Evolutionary conservation across 441 rosid genomes (phyloP).

Genomic region (Theobroma grandiflorum): DNA sequence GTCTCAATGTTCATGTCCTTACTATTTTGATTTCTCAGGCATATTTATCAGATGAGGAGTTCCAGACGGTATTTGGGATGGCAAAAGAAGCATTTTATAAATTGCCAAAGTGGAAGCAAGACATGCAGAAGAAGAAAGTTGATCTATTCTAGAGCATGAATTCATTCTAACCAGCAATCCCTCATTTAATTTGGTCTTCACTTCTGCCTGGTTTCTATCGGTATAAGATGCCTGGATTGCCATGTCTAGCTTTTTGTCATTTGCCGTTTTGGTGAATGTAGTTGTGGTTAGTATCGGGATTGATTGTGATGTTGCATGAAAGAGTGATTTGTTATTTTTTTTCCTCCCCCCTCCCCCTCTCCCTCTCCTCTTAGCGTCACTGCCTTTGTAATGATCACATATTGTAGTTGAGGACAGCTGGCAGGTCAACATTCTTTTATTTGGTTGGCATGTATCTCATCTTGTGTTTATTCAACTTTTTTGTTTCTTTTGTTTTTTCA

Average conservation of each 20-base stretch:
- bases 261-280: conserved; percentile 36
- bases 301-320: conserved; percentile 52
- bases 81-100: conserved; percentile 68
- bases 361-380: conserved; percentile 21
- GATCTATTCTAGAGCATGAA: conserved; percentile 73
- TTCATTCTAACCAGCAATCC: conserved; percentile 22
- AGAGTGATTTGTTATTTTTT: conserved; percentile 45
- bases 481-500: background rate
- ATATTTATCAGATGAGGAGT: conserved; percentile 89
- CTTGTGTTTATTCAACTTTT: conserved; percentile 24
- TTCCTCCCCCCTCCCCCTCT: background rate
- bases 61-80: conserved; percentile 73
- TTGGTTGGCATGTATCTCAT: conserved; percentile 35
- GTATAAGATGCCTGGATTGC: conserved; percentile 31
- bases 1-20: conserved; percentile 3
- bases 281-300: conserved; percentile 40
- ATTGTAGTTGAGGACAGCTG: conserved; percentile 44
- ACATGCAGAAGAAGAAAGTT: conserved; percentile 85
- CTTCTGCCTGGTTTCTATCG: conserved; percentile 25
- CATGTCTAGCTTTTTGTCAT: conserved; percentile 35
- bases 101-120: conserved; percentile 98
- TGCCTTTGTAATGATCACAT: conserved; percentile 43
- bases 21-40: conserved; percentile 56
- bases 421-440: conserved; percentile 45
- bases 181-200: conserved; percentile 28